phyloP scores from a whole-genome alignment of 331 rosid genomes.

The Quercus tomentella region DNA sequence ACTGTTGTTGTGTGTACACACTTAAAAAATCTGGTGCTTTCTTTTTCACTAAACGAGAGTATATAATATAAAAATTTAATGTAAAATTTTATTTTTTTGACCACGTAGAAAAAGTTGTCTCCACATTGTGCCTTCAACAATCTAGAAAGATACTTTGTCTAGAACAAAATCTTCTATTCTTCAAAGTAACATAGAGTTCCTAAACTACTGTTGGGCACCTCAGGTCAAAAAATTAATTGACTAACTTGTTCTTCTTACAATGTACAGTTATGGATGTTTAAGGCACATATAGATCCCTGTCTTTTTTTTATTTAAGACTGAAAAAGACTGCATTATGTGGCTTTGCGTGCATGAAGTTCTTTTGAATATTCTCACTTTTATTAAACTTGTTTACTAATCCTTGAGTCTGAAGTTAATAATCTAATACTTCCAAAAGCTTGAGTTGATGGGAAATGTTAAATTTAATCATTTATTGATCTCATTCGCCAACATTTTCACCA shows the following conservation, averaged over 20 bases:
- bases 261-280: background rate
- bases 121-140: background rate
- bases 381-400: conserved; percentile 2
- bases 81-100: background rate
- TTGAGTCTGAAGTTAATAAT: background rate
- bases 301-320: background rate
- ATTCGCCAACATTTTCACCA: conserved; percentile 2
- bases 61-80: background rate
- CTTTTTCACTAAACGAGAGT: background rate
- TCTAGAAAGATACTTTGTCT: background rate
- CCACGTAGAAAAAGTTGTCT: background rate
- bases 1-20: background rate
- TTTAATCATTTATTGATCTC: background rate
- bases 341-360: background rate
- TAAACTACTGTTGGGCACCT: background rate
- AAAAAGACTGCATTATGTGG: background rate
- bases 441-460: background rate
- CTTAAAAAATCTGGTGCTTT: background rate
- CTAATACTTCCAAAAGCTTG: background rate
- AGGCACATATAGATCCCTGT: background rate
- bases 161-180: background rate
- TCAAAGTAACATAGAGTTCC: background rate
- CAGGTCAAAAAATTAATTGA: background rate
- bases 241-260: background rate
- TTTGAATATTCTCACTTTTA: background rate